phyloP scores from a whole-genome alignment of 805 yeast genomes.

The Lipomyces spencermartinsiae region DNA sequence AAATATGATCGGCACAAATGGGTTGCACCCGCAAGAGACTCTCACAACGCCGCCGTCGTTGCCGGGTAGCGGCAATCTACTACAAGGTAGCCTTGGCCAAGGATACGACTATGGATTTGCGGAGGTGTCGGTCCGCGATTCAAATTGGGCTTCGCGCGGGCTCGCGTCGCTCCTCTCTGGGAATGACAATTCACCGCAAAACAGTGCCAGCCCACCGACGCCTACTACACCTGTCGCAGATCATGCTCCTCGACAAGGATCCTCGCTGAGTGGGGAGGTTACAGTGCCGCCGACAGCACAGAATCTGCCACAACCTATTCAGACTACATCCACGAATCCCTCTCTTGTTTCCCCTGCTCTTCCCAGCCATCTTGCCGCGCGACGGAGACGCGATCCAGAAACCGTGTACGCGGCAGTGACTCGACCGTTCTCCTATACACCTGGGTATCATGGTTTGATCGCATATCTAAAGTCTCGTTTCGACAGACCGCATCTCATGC shows the following conservation, averaged over 20 bases:
- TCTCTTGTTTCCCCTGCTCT: constrained; percentile 8
- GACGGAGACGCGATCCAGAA: constrained; percentile 34
- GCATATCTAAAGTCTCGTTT: constrained; percentile 76
- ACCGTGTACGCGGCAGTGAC: constrained; percentile 70
- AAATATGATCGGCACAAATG: constrained; percentile 42
- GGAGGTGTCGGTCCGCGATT: constrained; percentile 35
- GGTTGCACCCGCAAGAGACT: constrained; percentile 18
- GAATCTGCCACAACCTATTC: background rate
- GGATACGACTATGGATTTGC: constrained; percentile 25
- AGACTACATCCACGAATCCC: background rate
- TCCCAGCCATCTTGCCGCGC: constrained; percentile 17
- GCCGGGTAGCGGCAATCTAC: constrained; percentile 6
- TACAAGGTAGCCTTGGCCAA: background rate
- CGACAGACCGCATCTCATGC: constrained; percentile 69
- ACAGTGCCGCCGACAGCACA: background rate
- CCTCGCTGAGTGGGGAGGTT: background rate
- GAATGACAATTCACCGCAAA: constrained; percentile 29
- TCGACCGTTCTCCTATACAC: constrained; percentile 85
- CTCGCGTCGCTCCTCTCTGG: constrained; percentile 35
- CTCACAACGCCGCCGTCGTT: constrained; percentile 22
- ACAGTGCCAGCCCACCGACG: constrained; percentile 36
- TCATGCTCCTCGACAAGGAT: constrained; percentile 5
- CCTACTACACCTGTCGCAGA: constrained; percentile 18
- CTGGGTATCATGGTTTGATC: constrained; percentile 84
- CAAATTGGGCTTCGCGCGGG: constrained; percentile 37